Percentiles rank a stretch among this genome's conserved stretches.
Conservation (phyloP, 1,284 basidiomycete species). For the Sporisorium scitamineum region DNA sequence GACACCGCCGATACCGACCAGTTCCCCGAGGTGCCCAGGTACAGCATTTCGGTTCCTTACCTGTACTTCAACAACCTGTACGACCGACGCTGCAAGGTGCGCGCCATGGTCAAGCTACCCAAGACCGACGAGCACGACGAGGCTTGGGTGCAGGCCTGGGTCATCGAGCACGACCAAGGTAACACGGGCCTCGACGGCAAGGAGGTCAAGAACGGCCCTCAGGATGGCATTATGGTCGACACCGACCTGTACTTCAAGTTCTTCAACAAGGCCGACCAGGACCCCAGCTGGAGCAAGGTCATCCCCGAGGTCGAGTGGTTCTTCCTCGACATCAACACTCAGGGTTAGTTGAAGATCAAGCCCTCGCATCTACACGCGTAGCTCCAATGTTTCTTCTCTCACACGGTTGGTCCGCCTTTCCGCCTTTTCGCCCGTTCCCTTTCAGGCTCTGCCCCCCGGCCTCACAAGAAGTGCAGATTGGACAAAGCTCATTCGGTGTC, state of each 20-base stretch:
- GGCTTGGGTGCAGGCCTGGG: constrained; percentile 37
- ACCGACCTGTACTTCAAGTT: constrained; percentile 30
- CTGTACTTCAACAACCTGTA: constrained; percentile 50
- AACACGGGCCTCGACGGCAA: constrained; percentile 9
- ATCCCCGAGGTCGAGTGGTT: constrained; percentile 32
- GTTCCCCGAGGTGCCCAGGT: constrained; percentile 22
- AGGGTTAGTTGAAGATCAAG: constrained; percentile 1
- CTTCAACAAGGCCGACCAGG: constrained; percentile 22
- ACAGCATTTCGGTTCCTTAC: constrained; percentile 29
- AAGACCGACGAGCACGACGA: constrained; percentile 30
- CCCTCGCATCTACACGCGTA: constrained; percentile 13
- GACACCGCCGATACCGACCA: constrained; percentile 16
- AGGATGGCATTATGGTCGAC: constrained; percentile 35
- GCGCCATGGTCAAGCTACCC: constrained; percentile 46
- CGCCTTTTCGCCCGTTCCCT: background rate
- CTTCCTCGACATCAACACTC: constrained; percentile 51
- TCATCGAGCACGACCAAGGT: constrained; percentile 31
- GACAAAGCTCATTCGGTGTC: background rate
- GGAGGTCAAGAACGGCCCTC: constrained; percentile 2
- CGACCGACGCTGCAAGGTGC: constrained; percentile 47
- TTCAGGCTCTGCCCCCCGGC: background rate
- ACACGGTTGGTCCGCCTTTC: background rate
- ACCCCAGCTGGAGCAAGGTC: constrained; percentile 1
- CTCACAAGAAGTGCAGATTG: background rate
- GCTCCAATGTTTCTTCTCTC: background rate